phyloP scores from a whole-genome alignment of 192 early-diverging fungal genomes.

The Allomyces macrogynus region DNA sequence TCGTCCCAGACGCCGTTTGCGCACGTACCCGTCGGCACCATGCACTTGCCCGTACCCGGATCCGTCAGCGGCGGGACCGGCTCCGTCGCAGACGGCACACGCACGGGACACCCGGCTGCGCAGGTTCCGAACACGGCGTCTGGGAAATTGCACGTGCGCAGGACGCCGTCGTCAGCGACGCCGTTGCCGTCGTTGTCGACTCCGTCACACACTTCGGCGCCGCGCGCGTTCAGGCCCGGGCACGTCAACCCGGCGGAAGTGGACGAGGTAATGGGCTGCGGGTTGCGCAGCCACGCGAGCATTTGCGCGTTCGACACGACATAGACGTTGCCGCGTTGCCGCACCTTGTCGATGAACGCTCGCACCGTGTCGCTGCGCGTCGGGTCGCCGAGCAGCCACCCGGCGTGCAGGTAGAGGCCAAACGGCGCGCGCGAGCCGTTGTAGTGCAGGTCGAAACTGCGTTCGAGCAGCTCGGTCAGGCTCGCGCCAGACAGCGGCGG shows the following conservation, averaged over 20 bases:
- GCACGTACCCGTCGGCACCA: background rate
- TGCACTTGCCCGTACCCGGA: background rate
- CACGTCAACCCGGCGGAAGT: background rate
- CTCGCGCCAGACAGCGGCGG: background rate
- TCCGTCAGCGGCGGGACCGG: background rate
- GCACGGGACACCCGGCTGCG: background rate
- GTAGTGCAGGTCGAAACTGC: slow-evolving; percentile 14
- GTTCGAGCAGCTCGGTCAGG: background rate
- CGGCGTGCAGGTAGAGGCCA: slow-evolving; percentile 16
- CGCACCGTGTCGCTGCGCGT: background rate
- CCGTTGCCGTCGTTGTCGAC: background rate
- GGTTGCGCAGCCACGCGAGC: background rate
- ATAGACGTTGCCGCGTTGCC: background rate
- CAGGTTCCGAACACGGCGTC: background rate
- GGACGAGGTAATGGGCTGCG: background rate
- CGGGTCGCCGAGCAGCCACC: slow-evolving; percentile 3
- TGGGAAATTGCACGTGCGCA: no score
- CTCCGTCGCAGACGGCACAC: background rate
- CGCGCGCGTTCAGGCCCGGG: background rate
- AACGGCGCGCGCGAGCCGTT: slow-evolving; percentile 11
- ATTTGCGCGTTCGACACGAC: background rate
- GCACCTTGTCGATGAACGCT: background rate
- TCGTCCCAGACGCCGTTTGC: background rate
- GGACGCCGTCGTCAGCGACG: no score
- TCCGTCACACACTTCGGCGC: background rate